Evolutionary conservation across 2,329 filamentous ascomycete genomes (phyloP).

Genomic region (Hypoxylon sp.): DNA sequence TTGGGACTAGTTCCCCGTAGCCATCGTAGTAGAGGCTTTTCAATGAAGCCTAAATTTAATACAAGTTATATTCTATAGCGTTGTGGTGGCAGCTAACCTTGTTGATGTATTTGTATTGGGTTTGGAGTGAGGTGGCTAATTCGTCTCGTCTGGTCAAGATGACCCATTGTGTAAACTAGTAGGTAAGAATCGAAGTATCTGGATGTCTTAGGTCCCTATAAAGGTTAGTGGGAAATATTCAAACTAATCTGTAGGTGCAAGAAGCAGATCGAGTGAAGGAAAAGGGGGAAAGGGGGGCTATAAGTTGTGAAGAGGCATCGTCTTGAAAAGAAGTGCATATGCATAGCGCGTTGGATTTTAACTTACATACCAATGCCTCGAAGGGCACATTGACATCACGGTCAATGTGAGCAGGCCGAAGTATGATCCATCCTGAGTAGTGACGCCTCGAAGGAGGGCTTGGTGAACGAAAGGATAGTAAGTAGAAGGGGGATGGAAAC

Average conservation of each 20-base stretch:
- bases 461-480: neutral
- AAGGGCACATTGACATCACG: neutral
- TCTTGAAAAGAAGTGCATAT: neutral
- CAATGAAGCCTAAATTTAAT: neutral
- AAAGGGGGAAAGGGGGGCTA: neutral
- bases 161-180: neutral
- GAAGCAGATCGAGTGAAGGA: neutral
- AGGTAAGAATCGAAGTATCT: neutral
- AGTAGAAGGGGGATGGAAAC: neutral
- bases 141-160: neutral
- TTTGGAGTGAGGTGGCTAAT: neutral
- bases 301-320: neutral
- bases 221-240: neutral
- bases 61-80: neutral
- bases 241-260: neutral
- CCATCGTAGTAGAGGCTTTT: neutral
- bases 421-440: neutral
- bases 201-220: neutral
- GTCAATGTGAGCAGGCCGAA: neutral
- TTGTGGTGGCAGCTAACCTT: neutral
- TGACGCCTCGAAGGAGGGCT: neutral
- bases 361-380: neutral
- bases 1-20: too few relatives aligned
- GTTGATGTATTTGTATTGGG: neutral
- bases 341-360: neutral